Conservation (phyloP, 768 basidiomycete genomes). For the Austroboletus eburneus region DNA sequence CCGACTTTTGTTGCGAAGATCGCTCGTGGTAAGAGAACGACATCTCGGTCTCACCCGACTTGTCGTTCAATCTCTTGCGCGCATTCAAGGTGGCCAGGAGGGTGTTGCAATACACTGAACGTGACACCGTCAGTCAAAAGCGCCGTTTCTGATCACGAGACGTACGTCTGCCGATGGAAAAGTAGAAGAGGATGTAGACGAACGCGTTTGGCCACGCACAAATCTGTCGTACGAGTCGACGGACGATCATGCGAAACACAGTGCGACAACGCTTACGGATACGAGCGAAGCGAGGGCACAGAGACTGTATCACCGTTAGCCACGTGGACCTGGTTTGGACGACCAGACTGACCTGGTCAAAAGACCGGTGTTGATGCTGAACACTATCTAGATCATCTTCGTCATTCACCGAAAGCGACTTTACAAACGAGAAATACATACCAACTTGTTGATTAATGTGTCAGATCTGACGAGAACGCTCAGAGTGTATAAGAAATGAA, state of each 20-base stretch:
- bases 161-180: conserved; percentile 55
- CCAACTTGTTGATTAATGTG: conserved; percentile 46
- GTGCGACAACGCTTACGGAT: conserved; percentile 33
- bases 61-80: conserved; percentile 41
- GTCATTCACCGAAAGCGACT: background rate
- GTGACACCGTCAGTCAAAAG: background rate
- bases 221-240: conserved; percentile 34
- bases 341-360: conserved; percentile 27
- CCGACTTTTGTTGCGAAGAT: conserved; percentile 5
- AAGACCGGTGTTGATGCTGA: conserved; percentile 43
- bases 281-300: conserved; percentile 55
- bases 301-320: conserved; percentile 28
- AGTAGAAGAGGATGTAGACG: conserved; percentile 58
- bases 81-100: conserved; percentile 60
- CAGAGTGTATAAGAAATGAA: background rate
- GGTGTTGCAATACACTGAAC: conserved; percentile 53
- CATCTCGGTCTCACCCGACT: conserved; percentile 5
- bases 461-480: conserved; percentile 34
- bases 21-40: conserved; percentile 14
- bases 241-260: background rate
- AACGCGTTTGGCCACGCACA: conserved; percentile 43
- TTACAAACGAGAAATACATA: background rate
- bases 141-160: conserved; percentile 4
- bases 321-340: background rate
- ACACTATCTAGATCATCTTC: conserved; percentile 40